These are phyloP conservation scores for Neopestalotiopsis rosae DNA, from an alignment of 2,329 filamentous ascomycete genomes.

Conservation along the genomic window DNA sequence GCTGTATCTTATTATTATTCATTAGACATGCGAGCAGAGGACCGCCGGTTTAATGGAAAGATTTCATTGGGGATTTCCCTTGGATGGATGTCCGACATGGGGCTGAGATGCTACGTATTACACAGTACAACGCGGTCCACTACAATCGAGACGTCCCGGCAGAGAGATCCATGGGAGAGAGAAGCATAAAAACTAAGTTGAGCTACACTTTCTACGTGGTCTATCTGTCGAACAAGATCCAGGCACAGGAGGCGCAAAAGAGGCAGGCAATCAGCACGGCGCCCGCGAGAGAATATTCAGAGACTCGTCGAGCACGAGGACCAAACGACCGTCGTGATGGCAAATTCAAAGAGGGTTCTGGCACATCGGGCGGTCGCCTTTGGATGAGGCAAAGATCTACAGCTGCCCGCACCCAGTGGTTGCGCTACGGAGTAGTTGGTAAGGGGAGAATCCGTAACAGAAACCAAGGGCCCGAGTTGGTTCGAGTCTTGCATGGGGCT, in stretches of 20 bases:
- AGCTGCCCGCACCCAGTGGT: background rate
- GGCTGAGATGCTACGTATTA: background rate
- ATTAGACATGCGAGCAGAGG: background rate
- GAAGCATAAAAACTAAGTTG: too few relatives aligned
- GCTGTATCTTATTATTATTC: background rate
- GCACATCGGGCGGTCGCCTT: background rate
- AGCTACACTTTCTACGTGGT: too few relatives aligned
- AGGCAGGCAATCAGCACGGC: too few relatives aligned
- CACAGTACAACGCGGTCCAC: background rate
- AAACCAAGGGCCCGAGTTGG: background rate
- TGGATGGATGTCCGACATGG: background rate
- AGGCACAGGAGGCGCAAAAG: background rate
- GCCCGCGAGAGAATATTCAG: too few relatives aligned
- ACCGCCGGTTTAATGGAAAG: constrained; percentile 9
- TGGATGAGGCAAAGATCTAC: constrained; percentile 1
- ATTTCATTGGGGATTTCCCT: constrained; percentile 1
- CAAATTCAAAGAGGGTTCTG: background rate
- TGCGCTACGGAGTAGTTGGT: background rate
- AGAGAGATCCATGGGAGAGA: background rate
- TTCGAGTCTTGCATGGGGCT: background rate
- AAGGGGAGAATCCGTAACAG: constrained; percentile 1
- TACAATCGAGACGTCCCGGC: background rate
- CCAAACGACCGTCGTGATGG: background rate
- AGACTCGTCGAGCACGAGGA: too few relatives aligned
- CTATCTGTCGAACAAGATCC: too few relatives aligned